phyloP scores from a whole-genome alignment of 345 rosid genomes.

The Salix arbutifolia region DNA sequence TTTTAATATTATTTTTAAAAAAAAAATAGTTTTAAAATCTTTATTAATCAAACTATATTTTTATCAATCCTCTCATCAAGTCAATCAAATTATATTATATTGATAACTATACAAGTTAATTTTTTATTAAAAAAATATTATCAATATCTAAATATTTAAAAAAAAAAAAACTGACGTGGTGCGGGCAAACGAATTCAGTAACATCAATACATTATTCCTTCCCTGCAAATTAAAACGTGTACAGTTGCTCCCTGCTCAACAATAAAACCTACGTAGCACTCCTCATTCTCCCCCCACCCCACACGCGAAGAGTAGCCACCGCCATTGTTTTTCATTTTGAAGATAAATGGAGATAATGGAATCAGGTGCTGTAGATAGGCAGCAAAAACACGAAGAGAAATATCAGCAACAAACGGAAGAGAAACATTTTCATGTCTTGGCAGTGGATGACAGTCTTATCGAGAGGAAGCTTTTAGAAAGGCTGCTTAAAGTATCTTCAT shows the following conservation, averaged over 20 bases:
- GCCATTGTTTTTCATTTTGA: neutral
- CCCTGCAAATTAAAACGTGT: neutral
- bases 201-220: neutral
- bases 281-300: neutral
- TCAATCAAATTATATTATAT: no score
- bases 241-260: constrained; percentile 17
- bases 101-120: no score
- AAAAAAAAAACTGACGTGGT: no score
- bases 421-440: constrained; percentile 49
- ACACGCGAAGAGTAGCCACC: neutral
- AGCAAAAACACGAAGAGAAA: neutral
- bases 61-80: no score
- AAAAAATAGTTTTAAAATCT: no score
- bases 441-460: constrained; percentile 55
- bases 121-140: no score
- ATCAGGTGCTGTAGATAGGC: constrained; percentile 10
- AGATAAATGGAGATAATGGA: constrained; percentile 29
- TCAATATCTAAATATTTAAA: no score
- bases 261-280: constrained; percentile 20
- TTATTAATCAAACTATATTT: no score
- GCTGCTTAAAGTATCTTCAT: constrained; percentile 45
- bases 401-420: neutral
- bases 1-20: no score
- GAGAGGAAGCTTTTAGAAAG: constrained; percentile 55
- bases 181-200: no score